Base-by-base conservation (phyloP, 2,329 filamentous ascomycete genomes). In the Metarhizium rileyi region DNA sequence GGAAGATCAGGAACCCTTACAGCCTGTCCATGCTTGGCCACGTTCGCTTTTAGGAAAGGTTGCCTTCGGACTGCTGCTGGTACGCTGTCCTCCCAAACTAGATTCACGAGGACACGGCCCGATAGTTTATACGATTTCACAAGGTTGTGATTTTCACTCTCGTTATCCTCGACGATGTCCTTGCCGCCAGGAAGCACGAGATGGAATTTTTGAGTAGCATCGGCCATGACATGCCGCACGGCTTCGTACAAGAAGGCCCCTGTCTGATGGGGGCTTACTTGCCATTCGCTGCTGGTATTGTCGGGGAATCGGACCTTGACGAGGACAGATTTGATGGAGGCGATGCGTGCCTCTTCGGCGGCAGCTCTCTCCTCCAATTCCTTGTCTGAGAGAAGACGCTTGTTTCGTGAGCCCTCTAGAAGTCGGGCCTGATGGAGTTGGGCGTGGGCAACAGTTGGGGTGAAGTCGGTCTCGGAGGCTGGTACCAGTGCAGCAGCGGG, bases 291-390 rank as follows among this genome's bases (percentile, higher is more conserved):
- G 48, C 84, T 82, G 50, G 83, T 86, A 57, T 90, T 87, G 63
- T 97, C 90, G 0, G 91, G 91, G 58, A 96, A 90, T 25, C 90
- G 85, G 45, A 96, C 78, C 55, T 87, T 89, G 55, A 97, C 75
- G 26, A 81, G 76, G 28, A 95, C 78, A 28, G 80, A 78, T 46
- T 78, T 80, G 52, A 90, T 75, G 5, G 78, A 75, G 5, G 83
- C 77, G 1, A 90, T 70, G 54, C 75, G 83, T 27, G 83, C 81
- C 44, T 79, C 77, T 47, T 84, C 81, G 22, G 79, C 82, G 5
- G 78, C 73, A 30, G 81, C 83, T 55, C 83, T 81, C 23, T 83
- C 82, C 33, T 82, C 84, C 10, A 94, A 72, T 63, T 97, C 91
- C 30, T 80, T 81, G 66, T 97, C 90, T 1, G 89, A 94, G 5